Base-by-base conservation (phyloP, 805 yeast genomes). In the Metschnikowia matae region DNA sequence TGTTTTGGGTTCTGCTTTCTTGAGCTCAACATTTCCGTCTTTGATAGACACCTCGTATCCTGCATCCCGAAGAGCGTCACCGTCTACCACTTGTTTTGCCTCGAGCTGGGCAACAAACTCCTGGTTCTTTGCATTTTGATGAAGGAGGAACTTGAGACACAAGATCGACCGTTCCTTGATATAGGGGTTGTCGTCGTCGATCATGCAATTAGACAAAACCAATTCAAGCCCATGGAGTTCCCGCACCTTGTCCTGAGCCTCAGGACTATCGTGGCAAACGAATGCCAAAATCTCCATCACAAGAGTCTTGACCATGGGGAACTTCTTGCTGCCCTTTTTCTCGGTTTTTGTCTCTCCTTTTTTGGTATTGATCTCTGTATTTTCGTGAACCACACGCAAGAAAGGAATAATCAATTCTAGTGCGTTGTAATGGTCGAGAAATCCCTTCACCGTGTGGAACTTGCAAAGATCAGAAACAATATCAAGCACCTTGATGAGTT, bases 131-230 rank as follows among this genome's bases (percentile, higher is more conserved):
- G 56, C 60, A 59, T 94, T 94, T 8, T 78, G 74, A 21, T 80
- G 78, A 14, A 92, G 67, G 32, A 90, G 66, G 53, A 83, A 84
- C 59, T 84, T 80, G 29, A 94, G 63, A 61, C 97, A 89, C 6
- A 92, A 68, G 33, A 94, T 87, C 1, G 96, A 79, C 52, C 92
- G 71, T 62, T 92, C 99, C 56, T 89, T 85, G 50, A 87, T 84
- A 58, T 78, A 92, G 0, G 97, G 98, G 64, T 94, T 95, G 62
- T 87, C 82, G 41, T 83, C 84, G 64, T 92, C 98, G 46, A 94
- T 83, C 37, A 86, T 80, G 69, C 97, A 91, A 54, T 84, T 85
- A 6, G 91, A 85, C 21, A 92, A 70, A 0, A 91, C 75, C 17
- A 88, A 66, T 48, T 83, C 88, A 13, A 92, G 64, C 0, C 89